phyloP scores from a whole-genome alignment of 352 stramenopile species.

The Pythium sukuiense region DNA sequence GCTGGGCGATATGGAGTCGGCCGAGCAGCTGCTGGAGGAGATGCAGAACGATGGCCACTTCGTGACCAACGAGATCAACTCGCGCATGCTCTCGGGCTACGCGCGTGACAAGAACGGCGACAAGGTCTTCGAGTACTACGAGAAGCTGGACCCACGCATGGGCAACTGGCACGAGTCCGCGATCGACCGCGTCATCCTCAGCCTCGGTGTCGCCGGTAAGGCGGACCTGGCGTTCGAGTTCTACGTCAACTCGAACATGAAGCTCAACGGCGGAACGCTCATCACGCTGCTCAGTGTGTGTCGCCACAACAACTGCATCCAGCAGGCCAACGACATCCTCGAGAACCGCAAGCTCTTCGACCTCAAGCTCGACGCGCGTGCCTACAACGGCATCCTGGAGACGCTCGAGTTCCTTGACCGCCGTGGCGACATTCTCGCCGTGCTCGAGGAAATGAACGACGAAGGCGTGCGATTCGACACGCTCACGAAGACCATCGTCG shows the following conservation, averaged over 20 bases:
- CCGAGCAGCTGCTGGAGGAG: constrained; percentile 47
- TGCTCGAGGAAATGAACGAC: constrained; percentile 65
- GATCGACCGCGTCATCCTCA: constrained; percentile 72
- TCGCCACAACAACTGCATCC: constrained; percentile 62
- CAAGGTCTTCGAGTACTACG: constrained; percentile 52
- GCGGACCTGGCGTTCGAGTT: constrained; percentile 71
- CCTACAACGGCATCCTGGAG: constrained; percentile 73
- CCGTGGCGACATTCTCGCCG: constrained; percentile 50
- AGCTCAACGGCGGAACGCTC: constrained; percentile 67
- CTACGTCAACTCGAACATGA: constrained; percentile 82
- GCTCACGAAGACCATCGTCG: constrained; percentile 55
- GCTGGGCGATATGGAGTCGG: constrained; percentile 42
- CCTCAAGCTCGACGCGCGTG: constrained; percentile 59
- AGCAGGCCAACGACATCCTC: constrained; percentile 71
- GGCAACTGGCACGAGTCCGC: constrained; percentile 67
- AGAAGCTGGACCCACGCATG: constrained; percentile 56
- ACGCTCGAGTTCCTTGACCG: constrained; percentile 75
- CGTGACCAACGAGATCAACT: constrained; percentile 69
- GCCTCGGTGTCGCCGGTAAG: constrained; percentile 60
- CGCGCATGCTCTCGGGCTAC: constrained; percentile 57
- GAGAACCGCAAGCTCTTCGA: constrained; percentile 80
- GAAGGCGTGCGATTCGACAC: constrained; percentile 58
- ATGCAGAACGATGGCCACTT: constrained; percentile 56
- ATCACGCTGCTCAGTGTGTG: constrained; percentile 73
- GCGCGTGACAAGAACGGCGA: constrained; percentile 43